phyloP scores from a whole-genome alignment of 2,329 filamentous ascomycete genomes.

The Xylaria sp. region DNA sequence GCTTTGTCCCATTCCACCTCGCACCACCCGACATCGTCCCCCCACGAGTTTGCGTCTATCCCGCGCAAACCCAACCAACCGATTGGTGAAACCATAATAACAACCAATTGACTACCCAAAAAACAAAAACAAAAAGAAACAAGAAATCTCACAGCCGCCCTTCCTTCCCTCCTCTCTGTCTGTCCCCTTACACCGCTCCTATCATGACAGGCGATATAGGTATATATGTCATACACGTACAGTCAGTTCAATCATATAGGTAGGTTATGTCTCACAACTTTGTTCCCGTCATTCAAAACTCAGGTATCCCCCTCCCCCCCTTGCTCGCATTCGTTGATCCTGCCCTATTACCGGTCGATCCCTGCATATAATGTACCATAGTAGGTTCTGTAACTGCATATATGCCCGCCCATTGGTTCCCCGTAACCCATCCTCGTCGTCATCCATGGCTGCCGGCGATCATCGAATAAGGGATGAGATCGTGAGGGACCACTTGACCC shows the following conservation, averaged over 20 bases:
- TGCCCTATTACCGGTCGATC: background rate
- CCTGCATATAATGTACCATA: too few relatives aligned
- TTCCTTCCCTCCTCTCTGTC: too few relatives aligned
- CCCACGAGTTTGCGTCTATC: too few relatives aligned
- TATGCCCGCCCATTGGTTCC: background rate
- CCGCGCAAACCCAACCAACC: background rate
- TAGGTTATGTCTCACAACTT: background rate
- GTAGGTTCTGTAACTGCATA: too few relatives aligned
- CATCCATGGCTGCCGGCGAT: too few relatives aligned
- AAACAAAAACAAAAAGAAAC: background rate
- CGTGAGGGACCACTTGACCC: background rate
- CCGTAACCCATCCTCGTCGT: too few relatives aligned
- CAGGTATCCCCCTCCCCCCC: too few relatives aligned
- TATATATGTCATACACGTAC: background rate
- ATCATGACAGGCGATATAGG: background rate
- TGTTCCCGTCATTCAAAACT: background rate
- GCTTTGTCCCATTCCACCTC: too few relatives aligned
- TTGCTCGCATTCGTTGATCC: too few relatives aligned
- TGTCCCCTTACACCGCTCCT: background rate
- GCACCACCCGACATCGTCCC: too few relatives aligned
- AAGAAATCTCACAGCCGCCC: background rate
- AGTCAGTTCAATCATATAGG: too few relatives aligned
- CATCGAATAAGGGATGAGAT: background rate
- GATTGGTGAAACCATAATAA: background rate
- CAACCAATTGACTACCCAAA: background rate